Base-by-base conservation (phyloP, 108 stramenopile genomes). In the Asterionellopsis glacialis region DNA sequence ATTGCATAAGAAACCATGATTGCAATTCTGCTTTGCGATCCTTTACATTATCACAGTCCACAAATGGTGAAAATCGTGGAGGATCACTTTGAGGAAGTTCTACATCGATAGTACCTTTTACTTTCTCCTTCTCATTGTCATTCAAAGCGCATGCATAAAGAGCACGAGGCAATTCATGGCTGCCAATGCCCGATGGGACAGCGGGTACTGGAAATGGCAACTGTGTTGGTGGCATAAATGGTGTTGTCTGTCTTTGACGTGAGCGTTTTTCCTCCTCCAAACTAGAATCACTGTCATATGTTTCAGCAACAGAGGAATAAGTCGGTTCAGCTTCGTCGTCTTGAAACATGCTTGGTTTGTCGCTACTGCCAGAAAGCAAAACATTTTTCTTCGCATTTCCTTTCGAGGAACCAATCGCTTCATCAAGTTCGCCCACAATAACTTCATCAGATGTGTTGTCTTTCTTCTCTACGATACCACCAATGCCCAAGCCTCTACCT, bases 251-350 rank as follows among this genome's bases (percentile, higher is more conserved):
- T 55, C 23, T 27, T 7, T 33, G 33, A 33, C 33, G 33, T 14
- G n/a, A 25, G 12, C 64, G 53, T 42, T 39, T 50, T 59, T 55
- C 26, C 24, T 70, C 82, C 50, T 89, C 90, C 11, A 42, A 47
- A 59, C 87, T 88, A 7, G 90, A 88, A 73, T 92, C 90, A 11
- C 87, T 87, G 70, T 92, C 90, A 59, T 92, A 92, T 49, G 72
- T 73, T 58, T 72, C 80, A 16, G 16, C 47, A 21, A 48, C 47
- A 48, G 47, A 16, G 9, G 47, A 48, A 16, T 19, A 48, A 7
- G 47, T 48, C 6, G 21, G 19, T 19, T 21, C 21, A 2, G 16
- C 47, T 9, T 48, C 47, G 5, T 48, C 47, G 5, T 19, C 19
- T 21, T 48, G 16, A 16, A 21, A 19, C 51, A 38, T 25, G 5